Conservation (phyloP, 305 asterid genomes). For the Fraxinus sp. region DNA sequence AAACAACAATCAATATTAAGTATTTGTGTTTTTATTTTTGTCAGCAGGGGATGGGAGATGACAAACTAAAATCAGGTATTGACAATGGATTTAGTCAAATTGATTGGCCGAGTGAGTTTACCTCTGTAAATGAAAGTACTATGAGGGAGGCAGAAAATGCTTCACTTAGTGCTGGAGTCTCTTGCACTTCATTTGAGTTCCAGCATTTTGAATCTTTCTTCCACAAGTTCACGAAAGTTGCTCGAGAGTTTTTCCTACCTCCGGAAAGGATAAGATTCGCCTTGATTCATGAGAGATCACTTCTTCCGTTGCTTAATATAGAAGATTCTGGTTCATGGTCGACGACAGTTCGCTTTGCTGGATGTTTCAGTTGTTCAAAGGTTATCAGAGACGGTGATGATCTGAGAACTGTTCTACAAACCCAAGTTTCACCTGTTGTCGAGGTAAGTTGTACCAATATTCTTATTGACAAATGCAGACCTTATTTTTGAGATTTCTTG, state of each 20-base stretch:
- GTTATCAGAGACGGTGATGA: slow-evolving; percentile 59
- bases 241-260: slow-evolving; percentile 75
- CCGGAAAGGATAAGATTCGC: slow-evolving; percentile 76
- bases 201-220: slow-evolving; percentile 59
- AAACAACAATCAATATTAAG: slow-evolving; percentile 4
- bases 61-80: slow-evolving; percentile 50
- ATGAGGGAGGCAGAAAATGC: slow-evolving; percentile 41
- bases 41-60: slow-evolving; percentile 50
- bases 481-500: slow-evolving; percentile 24
- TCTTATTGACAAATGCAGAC: slow-evolving; percentile 16
- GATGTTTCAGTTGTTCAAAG: slow-evolving; percentile 72
- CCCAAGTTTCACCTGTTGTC: slow-evolving; percentile 53
- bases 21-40: slow-evolving; percentile 20
- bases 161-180: slow-evolving; percentile 40
- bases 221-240: slow-evolving; percentile 50
- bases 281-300: slow-evolving; percentile 59
- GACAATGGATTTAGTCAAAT: slow-evolving; percentile 40
- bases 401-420: slow-evolving; percentile 54
- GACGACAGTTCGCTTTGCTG: slow-evolving; percentile 54
- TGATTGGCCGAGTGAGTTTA: slow-evolving; percentile 51
- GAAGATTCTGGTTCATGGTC: slow-evolving; percentile 66
- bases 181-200: slow-evolving; percentile 60
- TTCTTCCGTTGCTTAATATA: slow-evolving; percentile 56
- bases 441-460: slow-evolving; percentile 57
- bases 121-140: slow-evolving; percentile 44